Evolutionary conservation across 2,329 filamentous ascomycete genomes (phyloP).

Genomic region (Hypomyces rosellus): DNA sequence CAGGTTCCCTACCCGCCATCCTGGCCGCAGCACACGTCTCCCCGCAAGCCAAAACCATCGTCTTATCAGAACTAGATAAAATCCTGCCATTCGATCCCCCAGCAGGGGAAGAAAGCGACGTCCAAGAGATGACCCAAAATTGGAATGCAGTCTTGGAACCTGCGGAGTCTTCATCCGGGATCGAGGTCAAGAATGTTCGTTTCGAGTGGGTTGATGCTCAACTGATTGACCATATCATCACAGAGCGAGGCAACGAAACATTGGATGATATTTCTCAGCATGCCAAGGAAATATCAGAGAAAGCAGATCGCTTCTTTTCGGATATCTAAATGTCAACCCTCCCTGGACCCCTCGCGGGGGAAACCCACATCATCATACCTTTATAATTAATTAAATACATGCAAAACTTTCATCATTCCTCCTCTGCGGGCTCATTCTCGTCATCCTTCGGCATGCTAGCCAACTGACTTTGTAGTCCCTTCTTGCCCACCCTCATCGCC

Average conservation of each 20-base stretch:
- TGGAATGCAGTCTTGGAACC: constrained; percentile 33
- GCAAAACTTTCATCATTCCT: neutral
- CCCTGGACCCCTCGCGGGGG: too few relatives aligned
- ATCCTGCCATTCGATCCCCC: constrained; percentile 41
- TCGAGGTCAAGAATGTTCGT: constrained; percentile 44
- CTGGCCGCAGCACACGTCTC: constrained; percentile 47
- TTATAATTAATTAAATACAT: neutral
- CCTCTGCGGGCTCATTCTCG: constrained; percentile 16
- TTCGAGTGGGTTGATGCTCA: constrained; percentile 53
- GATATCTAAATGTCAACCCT: constrained; percentile 24
- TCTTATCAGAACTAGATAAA: constrained; percentile 56
- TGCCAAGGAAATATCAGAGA: constrained; percentile 30
- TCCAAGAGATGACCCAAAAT: constrained; percentile 39
- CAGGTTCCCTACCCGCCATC: constrained; percentile 53
- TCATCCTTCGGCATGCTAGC: constrained; percentile 23
- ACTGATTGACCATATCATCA: constrained; percentile 49
- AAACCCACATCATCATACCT: neutral
- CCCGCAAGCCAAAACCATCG: constrained; percentile 42
- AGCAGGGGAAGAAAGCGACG: constrained; percentile 42
- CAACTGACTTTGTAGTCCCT: constrained; percentile 58
- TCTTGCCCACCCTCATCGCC: constrained; percentile 64
- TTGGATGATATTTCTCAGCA: constrained; percentile 32
- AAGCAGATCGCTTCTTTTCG: constrained; percentile 37
- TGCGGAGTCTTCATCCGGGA: constrained; percentile 3
- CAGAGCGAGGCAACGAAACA: constrained; percentile 43